phyloP scores from a whole-genome alignment of 805 yeast species.

The Lachancea kluyveri region DNA sequence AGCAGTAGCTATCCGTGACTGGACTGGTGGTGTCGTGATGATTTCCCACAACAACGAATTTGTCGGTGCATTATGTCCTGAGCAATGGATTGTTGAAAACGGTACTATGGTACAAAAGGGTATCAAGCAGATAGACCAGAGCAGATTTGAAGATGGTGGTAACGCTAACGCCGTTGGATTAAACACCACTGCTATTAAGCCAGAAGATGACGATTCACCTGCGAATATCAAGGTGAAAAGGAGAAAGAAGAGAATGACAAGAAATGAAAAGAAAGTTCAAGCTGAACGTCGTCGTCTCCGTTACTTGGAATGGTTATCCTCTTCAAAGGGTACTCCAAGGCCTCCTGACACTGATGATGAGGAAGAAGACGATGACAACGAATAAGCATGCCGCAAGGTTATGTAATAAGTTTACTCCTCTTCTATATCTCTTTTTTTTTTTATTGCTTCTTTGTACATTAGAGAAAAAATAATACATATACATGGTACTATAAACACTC shows the following conservation, averaged over 20 bases:
- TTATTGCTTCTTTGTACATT: neutral
- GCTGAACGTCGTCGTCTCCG: slow-evolving; percentile 92
- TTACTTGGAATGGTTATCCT: slow-evolving; percentile 87
- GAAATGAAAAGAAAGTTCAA: slow-evolving; percentile 90
- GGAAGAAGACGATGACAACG: slow-evolving; percentile 39
- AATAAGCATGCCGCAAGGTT: slow-evolving; percentile 4
- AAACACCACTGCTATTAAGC: slow-evolving; percentile 39
- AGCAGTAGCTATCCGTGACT: slow-evolving; percentile 95
- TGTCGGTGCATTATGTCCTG: slow-evolving; percentile 96
- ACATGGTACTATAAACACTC: neutral
- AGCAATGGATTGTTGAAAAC: slow-evolving; percentile 95
- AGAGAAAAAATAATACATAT: neutral
- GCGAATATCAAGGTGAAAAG: slow-evolving; percentile 89
- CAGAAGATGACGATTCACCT: slow-evolving; percentile 73
- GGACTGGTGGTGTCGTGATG: slow-evolving; percentile 98
- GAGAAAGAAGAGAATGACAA: slow-evolving; percentile 94
- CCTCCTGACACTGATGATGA: slow-evolving; percentile 93
- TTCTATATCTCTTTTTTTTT: neutral
- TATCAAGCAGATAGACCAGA: slow-evolving; percentile 62
- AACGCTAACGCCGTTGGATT: slow-evolving; percentile 43
- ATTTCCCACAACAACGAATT: slow-evolving; percentile 96
- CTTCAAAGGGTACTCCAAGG: slow-evolving; percentile 97
- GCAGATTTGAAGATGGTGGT: slow-evolving; percentile 79
- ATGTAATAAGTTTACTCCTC: neutral
- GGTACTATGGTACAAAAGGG: slow-evolving; percentile 87